phyloP scores from a whole-genome alignment of 495 filamentous ascomycete genomes.

The Haplographium delicatum region DNA sequence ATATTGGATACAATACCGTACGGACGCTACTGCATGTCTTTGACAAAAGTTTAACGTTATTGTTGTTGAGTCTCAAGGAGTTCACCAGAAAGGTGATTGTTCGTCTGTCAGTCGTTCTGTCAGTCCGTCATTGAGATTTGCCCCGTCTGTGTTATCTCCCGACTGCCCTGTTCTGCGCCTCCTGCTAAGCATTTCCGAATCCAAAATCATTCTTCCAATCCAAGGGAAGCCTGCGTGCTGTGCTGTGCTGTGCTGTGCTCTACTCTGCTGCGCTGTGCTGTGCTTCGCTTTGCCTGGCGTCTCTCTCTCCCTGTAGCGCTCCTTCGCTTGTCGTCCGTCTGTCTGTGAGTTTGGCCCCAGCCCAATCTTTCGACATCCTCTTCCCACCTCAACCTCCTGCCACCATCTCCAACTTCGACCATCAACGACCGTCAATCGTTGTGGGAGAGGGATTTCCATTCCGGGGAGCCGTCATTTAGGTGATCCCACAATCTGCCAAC shows the following conservation, averaged over 20 bases:
- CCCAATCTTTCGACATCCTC: conserved; percentile 7
- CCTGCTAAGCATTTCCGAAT: neutral
- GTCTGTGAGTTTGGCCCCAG: conserved; percentile 4
- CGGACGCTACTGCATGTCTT: too few relatives aligned
- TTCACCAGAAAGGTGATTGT: too few relatives aligned
- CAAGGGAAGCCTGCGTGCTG: too few relatives aligned
- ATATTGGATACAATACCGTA: too few relatives aligned
- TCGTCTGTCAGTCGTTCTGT: too few relatives aligned
- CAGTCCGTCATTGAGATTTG: too few relatives aligned
- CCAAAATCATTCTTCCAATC: too few relatives aligned
- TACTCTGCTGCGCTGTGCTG: neutral
- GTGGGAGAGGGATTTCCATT: neutral
- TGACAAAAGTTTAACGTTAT: too few relatives aligned
- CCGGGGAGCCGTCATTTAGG: neutral
- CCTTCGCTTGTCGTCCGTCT: neutral
- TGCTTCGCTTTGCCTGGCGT: conserved; percentile 1
- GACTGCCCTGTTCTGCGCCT: too few relatives aligned
- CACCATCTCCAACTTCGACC: neutral
- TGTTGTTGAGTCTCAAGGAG: too few relatives aligned
- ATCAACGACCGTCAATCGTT: conserved; percentile 12
- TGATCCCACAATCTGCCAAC: neutral
- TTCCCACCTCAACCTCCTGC: neutral
- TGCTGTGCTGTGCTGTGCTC: conserved; percentile 6
- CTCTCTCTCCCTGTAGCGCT: conserved; percentile 1
- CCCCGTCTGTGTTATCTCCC: too few relatives aligned